Conservation (phyloP, 129 eudicot genomes). For the Dittrichia graveolens region DNA sequence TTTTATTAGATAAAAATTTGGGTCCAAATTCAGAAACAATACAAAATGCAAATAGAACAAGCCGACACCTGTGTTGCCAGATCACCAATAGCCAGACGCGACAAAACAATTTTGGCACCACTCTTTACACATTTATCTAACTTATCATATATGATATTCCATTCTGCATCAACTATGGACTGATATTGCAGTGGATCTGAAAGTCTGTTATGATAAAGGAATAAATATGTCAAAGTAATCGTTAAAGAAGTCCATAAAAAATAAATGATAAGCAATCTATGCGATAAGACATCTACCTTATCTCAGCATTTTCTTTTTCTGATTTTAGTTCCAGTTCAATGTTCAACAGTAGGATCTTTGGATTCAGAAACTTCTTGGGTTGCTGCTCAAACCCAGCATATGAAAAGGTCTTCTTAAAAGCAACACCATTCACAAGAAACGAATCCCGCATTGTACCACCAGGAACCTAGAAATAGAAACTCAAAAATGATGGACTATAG, state of each 20-base stretch:
- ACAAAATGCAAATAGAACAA: not conserved
- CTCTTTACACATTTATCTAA: constrained; percentile 95
- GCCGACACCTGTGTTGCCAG: constrained; percentile 87
- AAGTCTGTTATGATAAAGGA: constrained; percentile 48
- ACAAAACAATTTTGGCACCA: constrained; percentile 90
- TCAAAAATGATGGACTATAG: constrained; percentile 4
- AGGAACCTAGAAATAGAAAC: constrained; percentile 61
- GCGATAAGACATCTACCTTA: constrained; percentile 50
- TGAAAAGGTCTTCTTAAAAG: constrained; percentile 95
- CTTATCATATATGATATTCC: constrained; percentile 98
- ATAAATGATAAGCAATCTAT: not conserved
- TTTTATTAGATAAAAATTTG: not conserved
- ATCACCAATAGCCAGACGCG: constrained; percentile 97
- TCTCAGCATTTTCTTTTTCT: constrained; percentile 98
- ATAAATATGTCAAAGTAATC: not conserved
- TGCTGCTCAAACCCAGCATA: constrained; percentile 99
- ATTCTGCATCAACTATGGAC: constrained; percentile 98
- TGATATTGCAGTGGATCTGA: constrained; percentile 95
- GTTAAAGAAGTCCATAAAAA: not conserved
- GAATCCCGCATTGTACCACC: constrained; percentile 98
- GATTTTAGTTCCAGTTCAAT: constrained; percentile 95
- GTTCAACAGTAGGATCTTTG: constrained; percentile 85
- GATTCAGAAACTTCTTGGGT: constrained; percentile 83
- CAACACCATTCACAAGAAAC: constrained; percentile 93
- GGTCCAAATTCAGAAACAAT: not conserved